Base-by-base conservation (phyloP, 768 basidiomycete genomes). In the Boletus sp. region DNA sequence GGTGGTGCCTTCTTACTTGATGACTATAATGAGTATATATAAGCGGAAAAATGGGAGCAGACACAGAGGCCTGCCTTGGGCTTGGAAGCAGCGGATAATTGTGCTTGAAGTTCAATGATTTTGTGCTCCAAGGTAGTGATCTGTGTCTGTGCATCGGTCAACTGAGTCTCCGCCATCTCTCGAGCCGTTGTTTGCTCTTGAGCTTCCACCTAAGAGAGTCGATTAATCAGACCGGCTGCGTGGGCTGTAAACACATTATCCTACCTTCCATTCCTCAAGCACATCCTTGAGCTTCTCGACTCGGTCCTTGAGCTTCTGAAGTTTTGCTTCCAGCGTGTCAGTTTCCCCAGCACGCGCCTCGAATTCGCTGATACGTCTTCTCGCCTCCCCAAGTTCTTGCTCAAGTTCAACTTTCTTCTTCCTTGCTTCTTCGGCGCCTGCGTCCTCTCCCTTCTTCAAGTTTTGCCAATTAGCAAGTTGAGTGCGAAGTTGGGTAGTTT, bases 391-490 rank as follows among this genome's bases (percentile, higher is more conserved):
- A 15, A 83, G 72, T 51, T 81, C 71, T 3, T 79, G 69, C 53
- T 90, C 84, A 11, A 89, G 73, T 32, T 83, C 79, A 10, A 77
- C 71, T 9, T 80, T 79, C 51, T 75, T 72, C 63, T 82, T 84
- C 39, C 83, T 77, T 48, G 78, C 70, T 7, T 71, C 67, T 49
- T 85, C 87, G 9, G 78, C 73, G 32, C 87, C 83, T 17, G 74
- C 79, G 11, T 78, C 83, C 44, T 83, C 86, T 45, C 81, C 83
- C 27, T 73, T 83, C 62, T 90, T 89, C 17, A 88, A 68, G 27
- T 68, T 77, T 62, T 87, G 77, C 87, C 86, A 89, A 62, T 84
- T 82, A 39, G 80, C 79, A 9, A 90, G 71, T 60, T 91, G 88
- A 15, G 79, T 77, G 47, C 79, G 77, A 35, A 89, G 72, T 39